Evolutionary conservation across 1,284 basidiomycete species (phyloP).

Genomic region (Sanguinoderma infundibulare): DNA sequence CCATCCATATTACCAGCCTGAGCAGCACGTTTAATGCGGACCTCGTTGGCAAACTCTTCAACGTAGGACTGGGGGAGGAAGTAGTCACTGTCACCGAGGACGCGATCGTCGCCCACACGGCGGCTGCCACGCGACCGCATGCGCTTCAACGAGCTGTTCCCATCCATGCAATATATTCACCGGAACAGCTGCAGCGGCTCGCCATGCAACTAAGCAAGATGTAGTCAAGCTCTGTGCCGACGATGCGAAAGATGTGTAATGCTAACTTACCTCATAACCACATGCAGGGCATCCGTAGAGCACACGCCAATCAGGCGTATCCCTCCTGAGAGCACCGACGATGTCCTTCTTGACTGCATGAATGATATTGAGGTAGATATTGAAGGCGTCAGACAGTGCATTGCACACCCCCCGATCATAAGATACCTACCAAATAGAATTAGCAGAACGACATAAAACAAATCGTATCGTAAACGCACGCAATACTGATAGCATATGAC

Average conservation of each 20-base stretch:
- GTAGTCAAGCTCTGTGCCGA: neutral
- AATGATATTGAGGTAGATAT: conserved; percentile 35
- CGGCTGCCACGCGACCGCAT: conserved; percentile 16
- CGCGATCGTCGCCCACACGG: conserved; percentile 20
- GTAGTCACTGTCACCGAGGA: conserved; percentile 26
- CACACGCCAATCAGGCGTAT: conserved; percentile 32
- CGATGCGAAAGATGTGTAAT: too few relatives aligned
- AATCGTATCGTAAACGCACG: neutral
- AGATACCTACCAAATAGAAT: conserved; percentile 15
- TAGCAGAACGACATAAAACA: conserved; percentile 24
- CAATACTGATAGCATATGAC: conserved; percentile 38
- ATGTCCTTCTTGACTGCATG: conserved; percentile 22
- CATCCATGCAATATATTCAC: conserved; percentile 36
- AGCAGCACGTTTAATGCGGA: conserved; percentile 7
- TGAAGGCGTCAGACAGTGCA: conserved; percentile 32
- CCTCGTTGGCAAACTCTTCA: conserved; percentile 38
- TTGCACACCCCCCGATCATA: conserved; percentile 12
- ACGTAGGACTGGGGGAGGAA: conserved; percentile 31
- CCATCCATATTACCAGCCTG: neutral
- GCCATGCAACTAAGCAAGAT: conserved; percentile 12
- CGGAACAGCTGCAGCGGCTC: conserved; percentile 26
- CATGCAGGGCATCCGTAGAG: conserved; percentile 38
- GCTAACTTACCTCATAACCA: conserved; percentile 28
- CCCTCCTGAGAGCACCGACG: conserved; percentile 23
- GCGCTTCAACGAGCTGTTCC: conserved; percentile 41